Evolutionary conservation across 768 basidiomycete genomes (phyloP).

Genomic region (Boletus rufocinnamomeus): DNA sequence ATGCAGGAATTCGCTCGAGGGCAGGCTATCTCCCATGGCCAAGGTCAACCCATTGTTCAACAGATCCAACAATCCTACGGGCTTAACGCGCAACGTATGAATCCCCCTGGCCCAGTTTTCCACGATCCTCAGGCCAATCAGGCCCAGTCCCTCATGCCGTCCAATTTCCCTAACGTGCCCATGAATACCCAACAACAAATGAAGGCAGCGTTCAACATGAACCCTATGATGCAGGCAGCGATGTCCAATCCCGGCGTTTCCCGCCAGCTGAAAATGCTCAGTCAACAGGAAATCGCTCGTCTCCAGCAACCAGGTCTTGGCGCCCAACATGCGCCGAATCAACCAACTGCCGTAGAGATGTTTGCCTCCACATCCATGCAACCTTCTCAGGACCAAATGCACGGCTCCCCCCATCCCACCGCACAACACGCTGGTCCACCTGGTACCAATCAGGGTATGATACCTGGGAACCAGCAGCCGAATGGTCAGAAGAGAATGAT

Average conservation of each 20-base stretch:
- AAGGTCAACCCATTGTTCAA: slow-evolving; percentile 40
- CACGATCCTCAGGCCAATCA: slow-evolving; percentile 39
- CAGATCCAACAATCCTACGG: slow-evolving; percentile 49
- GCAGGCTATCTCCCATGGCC: slow-evolving; percentile 43
- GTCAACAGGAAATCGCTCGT: slow-evolving; percentile 42
- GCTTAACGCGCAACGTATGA: slow-evolving; percentile 39
- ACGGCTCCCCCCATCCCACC: slow-evolving; percentile 48
- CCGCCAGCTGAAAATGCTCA: slow-evolving; percentile 47
- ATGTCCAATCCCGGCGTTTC: slow-evolving; percentile 30
- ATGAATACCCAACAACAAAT: slow-evolving; percentile 40
- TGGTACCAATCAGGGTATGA: slow-evolving; percentile 27
- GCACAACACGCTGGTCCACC: slow-evolving; percentile 25
- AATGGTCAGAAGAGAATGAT: slow-evolving; percentile 28
- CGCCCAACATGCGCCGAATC: slow-evolving; percentile 41
- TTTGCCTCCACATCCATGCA: slow-evolving; percentile 50
- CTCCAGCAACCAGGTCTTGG: slow-evolving; percentile 34
- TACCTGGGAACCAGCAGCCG: slow-evolving; percentile 22
- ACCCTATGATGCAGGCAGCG: slow-evolving; percentile 41
- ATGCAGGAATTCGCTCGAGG: slow-evolving; percentile 49
- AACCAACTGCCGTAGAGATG: slow-evolving; percentile 43
- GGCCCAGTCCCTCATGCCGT: slow-evolving; percentile 34
- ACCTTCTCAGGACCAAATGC: slow-evolving; percentile 44
- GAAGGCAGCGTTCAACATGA: slow-evolving; percentile 34
- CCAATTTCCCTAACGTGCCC: slow-evolving; percentile 42
- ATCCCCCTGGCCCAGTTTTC: slow-evolving; percentile 36